Evolutionary conservation across 2,329 filamentous ascomycete species (phyloP).

Genomic region (Neophaeococcomyces aloes): DNA sequence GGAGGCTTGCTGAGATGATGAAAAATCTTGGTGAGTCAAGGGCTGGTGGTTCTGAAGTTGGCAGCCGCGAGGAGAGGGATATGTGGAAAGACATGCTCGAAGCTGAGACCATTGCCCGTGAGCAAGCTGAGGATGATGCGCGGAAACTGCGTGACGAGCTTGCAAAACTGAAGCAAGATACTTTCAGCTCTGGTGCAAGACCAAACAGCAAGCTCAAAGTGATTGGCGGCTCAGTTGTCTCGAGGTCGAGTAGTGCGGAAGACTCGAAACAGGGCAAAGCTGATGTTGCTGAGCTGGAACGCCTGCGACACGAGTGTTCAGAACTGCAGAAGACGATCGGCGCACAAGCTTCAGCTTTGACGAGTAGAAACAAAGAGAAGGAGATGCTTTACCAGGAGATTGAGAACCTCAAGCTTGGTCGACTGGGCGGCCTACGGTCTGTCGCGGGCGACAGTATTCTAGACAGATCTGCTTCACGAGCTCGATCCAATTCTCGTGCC

Average conservation of each 20-base stretch:
- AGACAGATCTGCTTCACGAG: conserved; percentile 84
- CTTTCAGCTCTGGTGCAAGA: conserved; percentile 26
- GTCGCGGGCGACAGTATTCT: conserved; percentile 76
- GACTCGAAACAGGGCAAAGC: conserved; percentile 46
- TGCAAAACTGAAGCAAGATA: conserved; percentile 51
- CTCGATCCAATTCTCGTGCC: conserved; percentile 62
- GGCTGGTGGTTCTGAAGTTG: conserved; percentile 38
- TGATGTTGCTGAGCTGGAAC: conserved; percentile 61
- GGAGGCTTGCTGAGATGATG: conserved; percentile 73
- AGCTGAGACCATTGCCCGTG: conserved; percentile 77
- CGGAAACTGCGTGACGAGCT: conserved; percentile 74
- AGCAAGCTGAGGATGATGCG: conserved; percentile 85
- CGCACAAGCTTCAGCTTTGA: conserved; percentile 94
- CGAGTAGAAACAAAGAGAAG: conserved; percentile 88
- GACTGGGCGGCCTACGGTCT: conserved; percentile 54
- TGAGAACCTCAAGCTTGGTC: conserved; percentile 84
- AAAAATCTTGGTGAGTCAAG: conserved; percentile 49
- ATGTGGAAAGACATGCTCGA: conserved; percentile 94
- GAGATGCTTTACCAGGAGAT: conserved; percentile 94
- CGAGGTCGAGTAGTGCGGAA: conserved; percentile 31
- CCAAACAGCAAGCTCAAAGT: conserved; percentile 22
- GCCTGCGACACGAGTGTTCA: conserved; percentile 82
- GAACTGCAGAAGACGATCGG: conserved; percentile 85
- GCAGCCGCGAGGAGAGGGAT: conserved; percentile 47
- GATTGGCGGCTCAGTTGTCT: conserved; percentile 28